These are phyloP conservation scores for Warburgia ugandensis DNA, from an alignment of 164 flowering plant genomes.

Conservation along the genomic window DNA sequence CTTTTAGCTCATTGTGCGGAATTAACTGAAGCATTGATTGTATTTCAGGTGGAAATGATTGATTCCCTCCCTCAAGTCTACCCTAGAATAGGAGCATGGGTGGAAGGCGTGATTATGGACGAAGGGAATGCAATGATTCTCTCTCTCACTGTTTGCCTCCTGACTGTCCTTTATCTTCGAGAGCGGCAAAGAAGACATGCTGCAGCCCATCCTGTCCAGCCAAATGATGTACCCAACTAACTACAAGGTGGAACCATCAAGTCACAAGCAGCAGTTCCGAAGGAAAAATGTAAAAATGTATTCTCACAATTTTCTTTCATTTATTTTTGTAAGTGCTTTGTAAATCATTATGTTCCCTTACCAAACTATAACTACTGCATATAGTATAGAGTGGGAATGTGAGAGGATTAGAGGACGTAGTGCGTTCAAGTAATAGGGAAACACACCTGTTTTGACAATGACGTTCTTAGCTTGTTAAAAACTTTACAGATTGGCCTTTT, in stretches of 20 bases:
- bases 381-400: not conserved
- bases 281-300: not conserved
- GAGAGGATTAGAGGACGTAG: too few species aligned
- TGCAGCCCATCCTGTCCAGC: conserved; percentile 20
- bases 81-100: conserved; percentile 81
- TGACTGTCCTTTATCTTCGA: conserved; percentile 84
- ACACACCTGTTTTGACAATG: too few species aligned
- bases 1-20: too few species aligned
- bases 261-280: not conserved
- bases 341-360: not conserved
- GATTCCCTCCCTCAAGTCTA: conserved; percentile 79
- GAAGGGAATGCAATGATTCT: conserved; percentile 97
- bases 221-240: conserved; percentile 7
- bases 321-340: not conserved
- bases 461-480: too few species aligned
- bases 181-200: conserved; percentile 82
- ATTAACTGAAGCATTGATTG: too few species aligned
- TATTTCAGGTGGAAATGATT: conserved; percentile 51
- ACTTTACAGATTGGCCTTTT: too few species aligned
- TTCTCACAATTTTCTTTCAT: not conserved
- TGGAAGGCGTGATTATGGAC: conserved; percentile 74
- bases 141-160: conserved; percentile 70
- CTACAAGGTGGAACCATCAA: not conserved
- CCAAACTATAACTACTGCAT: not conserved
- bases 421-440: too few species aligned